Percentiles rank a stretch among this genome's conserved stretches.
Evolutionary conservation across 1,284 basidiomycete genomes (phyloP).

Genomic region (Cutaneotrichosporon dermatis): DNA sequence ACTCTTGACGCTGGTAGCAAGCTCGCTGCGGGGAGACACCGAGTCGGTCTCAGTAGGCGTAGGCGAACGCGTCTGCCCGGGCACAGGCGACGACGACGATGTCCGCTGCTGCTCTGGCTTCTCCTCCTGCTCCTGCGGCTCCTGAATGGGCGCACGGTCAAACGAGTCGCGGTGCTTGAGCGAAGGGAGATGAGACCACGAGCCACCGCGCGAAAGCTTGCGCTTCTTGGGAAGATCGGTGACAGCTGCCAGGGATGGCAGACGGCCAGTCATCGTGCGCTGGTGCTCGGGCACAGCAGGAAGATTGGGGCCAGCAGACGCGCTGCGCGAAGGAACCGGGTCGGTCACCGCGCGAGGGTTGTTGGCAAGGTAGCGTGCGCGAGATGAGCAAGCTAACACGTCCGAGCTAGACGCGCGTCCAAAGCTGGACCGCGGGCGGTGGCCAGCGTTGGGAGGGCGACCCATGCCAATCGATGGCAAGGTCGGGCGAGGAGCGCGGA

Average conservation of each 20-base stretch:
- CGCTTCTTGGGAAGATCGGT: slow-evolving; percentile 11
- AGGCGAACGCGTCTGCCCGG: slow-evolving; percentile 17
- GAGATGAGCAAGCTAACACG: slow-evolving; percentile 21
- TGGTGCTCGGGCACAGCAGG: slow-evolving; percentile 7
- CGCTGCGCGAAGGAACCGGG: slow-evolving; percentile 17
- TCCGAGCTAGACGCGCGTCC: slow-evolving; percentile 21
- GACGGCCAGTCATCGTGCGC: not conserved
- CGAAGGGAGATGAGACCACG: slow-evolving; percentile 19
- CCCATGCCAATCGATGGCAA: slow-evolving; percentile 20
- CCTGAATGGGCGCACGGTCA: slow-evolving; percentile 18
- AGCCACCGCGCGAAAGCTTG: slow-evolving; percentile 22
- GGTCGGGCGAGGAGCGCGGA: slow-evolving; percentile 15
- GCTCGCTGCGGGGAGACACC: slow-evolving; percentile 15
- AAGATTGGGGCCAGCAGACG: slow-evolving; percentile 15
- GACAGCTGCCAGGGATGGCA: slow-evolving; percentile 1
- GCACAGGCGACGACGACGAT: slow-evolving; percentile 13
- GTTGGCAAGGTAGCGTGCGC: slow-evolving; percentile 18
- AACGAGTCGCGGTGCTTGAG: slow-evolving; percentile 23
- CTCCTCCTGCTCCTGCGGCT: not conserved
- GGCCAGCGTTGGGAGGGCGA: slow-evolving; percentile 10
- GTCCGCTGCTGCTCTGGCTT: too few species aligned
- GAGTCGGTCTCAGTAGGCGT: slow-evolving; percentile 18
- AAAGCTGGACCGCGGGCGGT: slow-evolving; percentile 19
- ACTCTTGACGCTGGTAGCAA: slow-evolving; percentile 1
- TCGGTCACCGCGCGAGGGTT: slow-evolving; percentile 18